phyloP scores from a whole-genome alignment of 1,139 yeast species.

The Pichia sp. region DNA sequence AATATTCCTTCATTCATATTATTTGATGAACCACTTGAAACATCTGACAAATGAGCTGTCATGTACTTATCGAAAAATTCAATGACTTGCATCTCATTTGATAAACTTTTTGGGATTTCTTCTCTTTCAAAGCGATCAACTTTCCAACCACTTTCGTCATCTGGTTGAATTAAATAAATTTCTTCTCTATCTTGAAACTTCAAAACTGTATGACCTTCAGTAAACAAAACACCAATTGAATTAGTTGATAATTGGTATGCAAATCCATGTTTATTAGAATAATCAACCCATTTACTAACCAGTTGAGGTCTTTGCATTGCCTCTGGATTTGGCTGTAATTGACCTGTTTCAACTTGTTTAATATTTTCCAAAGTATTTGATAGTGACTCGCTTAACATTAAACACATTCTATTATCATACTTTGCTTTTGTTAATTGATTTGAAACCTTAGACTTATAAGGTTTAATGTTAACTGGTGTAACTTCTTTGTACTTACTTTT shows the following conservation, averaged over 20 bases:
- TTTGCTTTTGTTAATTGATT: slow-evolving; percentile 25
- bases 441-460: slow-evolving; percentile 25
- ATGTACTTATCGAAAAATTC: slow-evolving; percentile 79
- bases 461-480: slow-evolving; percentile 26
- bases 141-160: slow-evolving; percentile 64
- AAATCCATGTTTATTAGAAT: slow-evolving; percentile 91
- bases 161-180: slow-evolving; percentile 57
- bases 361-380: slow-evolving; percentile 25
- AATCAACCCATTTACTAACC: slow-evolving; percentile 96
- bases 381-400: slow-evolving; percentile 23
- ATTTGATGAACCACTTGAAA: slow-evolving; percentile 38
- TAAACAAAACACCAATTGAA: slow-evolving; percentile 86
- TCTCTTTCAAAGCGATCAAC: slow-evolving; percentile 53
- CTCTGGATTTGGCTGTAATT: slow-evolving; percentile 14
- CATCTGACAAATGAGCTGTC: slow-evolving; percentile 75
- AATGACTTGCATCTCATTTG: slow-evolving; percentile 72
- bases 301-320: slow-evolving; percentile 57
- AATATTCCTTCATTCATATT: slow-evolving; percentile 37
- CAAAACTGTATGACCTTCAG: slow-evolving; percentile 74
- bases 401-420: slow-evolving; percentile 23
- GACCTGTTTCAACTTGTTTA: slow-evolving; percentile 33
- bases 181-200: slow-evolving; percentile 58
- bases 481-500: slow-evolving; percentile 81
- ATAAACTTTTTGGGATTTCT: slow-evolving; percentile 52
- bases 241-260: slow-evolving; percentile 88